phyloP scores from a whole-genome alignment of 2,329 filamentous ascomycete genomes.

The Chrysoporthe austroafricana region DNA sequence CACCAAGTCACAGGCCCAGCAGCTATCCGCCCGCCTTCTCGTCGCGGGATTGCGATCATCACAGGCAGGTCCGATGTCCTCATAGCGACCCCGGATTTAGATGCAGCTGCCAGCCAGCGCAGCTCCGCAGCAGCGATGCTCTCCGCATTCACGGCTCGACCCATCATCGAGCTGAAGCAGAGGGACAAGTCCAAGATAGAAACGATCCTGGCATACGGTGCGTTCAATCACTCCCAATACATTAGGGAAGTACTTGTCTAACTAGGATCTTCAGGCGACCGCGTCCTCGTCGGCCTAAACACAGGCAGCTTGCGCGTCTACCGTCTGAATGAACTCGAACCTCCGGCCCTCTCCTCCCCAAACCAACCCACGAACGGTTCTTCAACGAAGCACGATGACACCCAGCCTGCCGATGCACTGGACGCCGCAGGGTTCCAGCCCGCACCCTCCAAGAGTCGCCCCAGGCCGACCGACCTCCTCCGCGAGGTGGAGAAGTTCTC shows the following conservation, averaged over 20 bases:
- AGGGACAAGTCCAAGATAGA: slow-evolving; percentile 98
- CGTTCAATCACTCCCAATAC: slow-evolving; percentile 28
- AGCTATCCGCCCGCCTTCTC: background rate
- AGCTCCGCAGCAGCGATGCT: slow-evolving; percentile 68
- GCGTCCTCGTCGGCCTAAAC: slow-evolving; percentile 88
- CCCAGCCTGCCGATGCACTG: slow-evolving; percentile 18
- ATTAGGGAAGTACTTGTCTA: background rate
- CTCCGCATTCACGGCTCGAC: slow-evolving; percentile 94
- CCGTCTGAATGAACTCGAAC: slow-evolving; percentile 73
- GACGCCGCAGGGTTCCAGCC: slow-evolving; percentile 31
- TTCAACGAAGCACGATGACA: slow-evolving; percentile 25
- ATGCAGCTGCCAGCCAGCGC: slow-evolving; percentile 29
- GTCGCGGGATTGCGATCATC: background rate
- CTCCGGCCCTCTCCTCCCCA: slow-evolving; percentile 40
- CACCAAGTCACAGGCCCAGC: slow-evolving; percentile 5
- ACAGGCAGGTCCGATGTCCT: slow-evolving; percentile 25
- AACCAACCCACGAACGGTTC: slow-evolving; percentile 46
- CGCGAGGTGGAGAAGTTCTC: slow-evolving; percentile 96
- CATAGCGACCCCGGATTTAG: slow-evolving; percentile 15
- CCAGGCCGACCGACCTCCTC: slow-evolving; percentile 74
- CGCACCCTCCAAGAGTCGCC: slow-evolving; percentile 36
- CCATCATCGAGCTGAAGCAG: slow-evolving; percentile 94
- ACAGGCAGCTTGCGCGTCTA: slow-evolving; percentile 89
- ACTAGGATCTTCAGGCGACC: slow-evolving; percentile 65
- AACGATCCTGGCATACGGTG: slow-evolving; percentile 89